Conservation (phyloP, 257 asterid genomes). For the Plantago major region DNA sequence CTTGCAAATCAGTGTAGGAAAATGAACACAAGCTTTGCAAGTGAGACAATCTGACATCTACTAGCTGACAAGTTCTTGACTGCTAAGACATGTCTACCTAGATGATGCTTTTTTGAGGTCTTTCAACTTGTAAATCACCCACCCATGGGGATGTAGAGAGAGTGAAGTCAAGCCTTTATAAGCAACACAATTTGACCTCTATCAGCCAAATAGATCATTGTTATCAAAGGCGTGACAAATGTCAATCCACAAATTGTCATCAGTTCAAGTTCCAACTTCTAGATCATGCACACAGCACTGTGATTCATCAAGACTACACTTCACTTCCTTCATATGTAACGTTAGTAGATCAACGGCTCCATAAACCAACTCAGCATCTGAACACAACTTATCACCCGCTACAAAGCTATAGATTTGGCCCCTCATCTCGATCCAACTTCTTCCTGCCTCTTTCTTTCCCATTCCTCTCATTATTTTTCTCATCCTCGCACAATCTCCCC, state of each 20-base stretch:
- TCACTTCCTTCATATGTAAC: constrained; percentile 43
- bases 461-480: constrained; percentile 61
- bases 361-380: constrained; percentile 49
- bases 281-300: constrained; percentile 28
- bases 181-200: too few relatives aligned
- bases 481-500: constrained; percentile 70
- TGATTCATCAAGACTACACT: constrained; percentile 26
- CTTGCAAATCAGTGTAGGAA: too few relatives aligned
- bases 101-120: too few relatives aligned
- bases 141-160: too few relatives aligned
- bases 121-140: too few relatives aligned
- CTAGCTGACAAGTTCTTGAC: too few relatives aligned
- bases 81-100: too few relatives aligned
- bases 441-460: constrained; percentile 80
- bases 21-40: too few relatives aligned
- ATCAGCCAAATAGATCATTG: too few relatives aligned
- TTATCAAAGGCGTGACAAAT: too few relatives aligned
- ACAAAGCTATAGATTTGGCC: constrained; percentile 46
- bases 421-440: constrained; percentile 75
- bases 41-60: too few relatives aligned
- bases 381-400: constrained; percentile 66
- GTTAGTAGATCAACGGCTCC: constrained; percentile 42
- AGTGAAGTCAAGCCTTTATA: too few relatives aligned
- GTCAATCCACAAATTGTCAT: neutral
- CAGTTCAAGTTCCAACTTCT: constrained; percentile 33